Evolutionary conservation across 2,329 filamentous ascomycete species (phyloP), one percentile per base, ranked within the genome.

Genomic region (Verticillium longisporum): DNA sequence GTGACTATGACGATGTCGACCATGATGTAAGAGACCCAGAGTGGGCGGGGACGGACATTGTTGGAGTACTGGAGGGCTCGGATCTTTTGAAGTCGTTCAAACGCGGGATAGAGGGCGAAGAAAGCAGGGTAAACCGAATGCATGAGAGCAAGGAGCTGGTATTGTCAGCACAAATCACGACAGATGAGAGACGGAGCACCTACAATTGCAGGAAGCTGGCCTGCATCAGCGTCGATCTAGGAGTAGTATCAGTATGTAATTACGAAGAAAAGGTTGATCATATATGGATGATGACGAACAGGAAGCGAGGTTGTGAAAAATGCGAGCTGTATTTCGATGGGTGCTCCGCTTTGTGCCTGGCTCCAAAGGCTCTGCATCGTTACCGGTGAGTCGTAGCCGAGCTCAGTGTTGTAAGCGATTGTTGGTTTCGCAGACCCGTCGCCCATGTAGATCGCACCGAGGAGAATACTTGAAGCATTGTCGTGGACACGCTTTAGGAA

Each of bases 51-150:
- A 33, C 85, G 77, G 37, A 89, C 84, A 33, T 87, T 87, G 66
- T 90, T 90, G 65, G 85, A 88, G 73, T 88, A 90, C 69, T 89
- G 86, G 33, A 90, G 74, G 15, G 85, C 83, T 60, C 87, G 76
- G 26, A 90, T 84, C 61, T 86, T 84, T 56, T 81, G 77, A 34
- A 86, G 68, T 37, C 85, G 78, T 70, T 90, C 87, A 56, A 83
- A 75, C 0, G 85, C 88, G 3, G 85, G 83, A 70, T 89, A 89
- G 2, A 90, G 73, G 2, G 84, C 81, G 68, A 89, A 89, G 73
- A 89, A 85, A 1, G 84, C 84, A 1, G 87, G 86, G 66, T 84
- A 88, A 1, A 84, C 80, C 33, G 79, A 75, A 77, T 88, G 84
- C 10, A 73, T 62, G n/a, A 73, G 56, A 15, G 58, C 50, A 33